Conservation (phyloP, 2,329 filamentous ascomycete genomes). For the Cytospora piceicola region DNA sequence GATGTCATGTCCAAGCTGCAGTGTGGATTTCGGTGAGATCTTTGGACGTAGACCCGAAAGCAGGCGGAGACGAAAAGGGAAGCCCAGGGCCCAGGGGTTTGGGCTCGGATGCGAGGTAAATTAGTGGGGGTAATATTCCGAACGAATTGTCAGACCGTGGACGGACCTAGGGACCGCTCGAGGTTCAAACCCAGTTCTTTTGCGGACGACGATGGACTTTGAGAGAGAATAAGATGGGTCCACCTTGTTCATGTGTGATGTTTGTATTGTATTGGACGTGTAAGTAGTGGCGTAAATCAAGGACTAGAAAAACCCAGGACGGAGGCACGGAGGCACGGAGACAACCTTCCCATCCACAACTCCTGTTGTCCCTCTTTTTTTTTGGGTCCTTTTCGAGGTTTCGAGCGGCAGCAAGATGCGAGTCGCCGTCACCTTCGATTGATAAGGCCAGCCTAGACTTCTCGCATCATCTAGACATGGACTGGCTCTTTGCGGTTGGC, state of each 20-base stretch:
- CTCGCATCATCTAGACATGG: background rate
- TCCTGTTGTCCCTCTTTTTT: background rate
- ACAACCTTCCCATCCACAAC: background rate
- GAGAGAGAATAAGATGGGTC: background rate
- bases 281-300: background rate
- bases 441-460: background rate
- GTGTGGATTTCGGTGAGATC: slow-evolving; percentile 12
- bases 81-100: slow-evolving; percentile 17
- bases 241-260: background rate
- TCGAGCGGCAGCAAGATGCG: background rate
- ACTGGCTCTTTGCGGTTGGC: slow-evolving; percentile 8
- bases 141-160: slow-evolving; percentile 7
- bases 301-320: background rate
- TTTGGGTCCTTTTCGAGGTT: background rate
- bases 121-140: slow-evolving; percentile 17
- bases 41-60: background rate
- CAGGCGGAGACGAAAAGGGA: slow-evolving; percentile 15
- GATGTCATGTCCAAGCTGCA: slow-evolving; percentile 12
- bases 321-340: background rate
- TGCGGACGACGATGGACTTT: background rate
- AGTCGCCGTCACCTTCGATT: background rate
- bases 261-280: background rate
- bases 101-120: slow-evolving; percentile 10
- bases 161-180: too few relatives aligned
- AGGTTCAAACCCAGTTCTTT: background rate